These are phyloP conservation scores for Phialophora expanda DNA, from an alignment of 2,329 filamentous ascomycete species.

Conservation along the genomic window DNA sequence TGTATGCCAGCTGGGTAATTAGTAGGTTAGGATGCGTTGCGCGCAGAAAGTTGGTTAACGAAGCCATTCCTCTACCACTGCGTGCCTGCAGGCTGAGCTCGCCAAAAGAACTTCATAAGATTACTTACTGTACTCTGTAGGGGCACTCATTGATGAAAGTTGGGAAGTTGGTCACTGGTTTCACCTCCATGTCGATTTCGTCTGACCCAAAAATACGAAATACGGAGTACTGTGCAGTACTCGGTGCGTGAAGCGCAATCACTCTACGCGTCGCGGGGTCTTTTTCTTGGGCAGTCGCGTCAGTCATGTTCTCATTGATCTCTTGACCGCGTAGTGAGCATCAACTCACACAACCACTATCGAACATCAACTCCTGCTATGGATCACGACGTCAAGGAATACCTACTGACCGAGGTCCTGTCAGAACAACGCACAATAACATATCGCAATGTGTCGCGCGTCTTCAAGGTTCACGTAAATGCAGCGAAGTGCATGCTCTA, in stretches of 20 bases:
- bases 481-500: slow-evolving; percentile 88
- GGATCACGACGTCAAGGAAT: slow-evolving; percentile 66
- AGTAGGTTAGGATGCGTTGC: neutral
- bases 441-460: slow-evolving; percentile 82
- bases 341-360: neutral
- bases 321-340: neutral
- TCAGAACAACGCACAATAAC: slow-evolving; percentile 75
- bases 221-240: neutral
- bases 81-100: neutral
- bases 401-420: slow-evolving; percentile 75
- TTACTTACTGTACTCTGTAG: neutral
- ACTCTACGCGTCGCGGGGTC: slow-evolving; percentile 1
- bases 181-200: neutral
- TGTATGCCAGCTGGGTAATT: neutral
- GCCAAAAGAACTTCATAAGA: neutral
- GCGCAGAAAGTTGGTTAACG: neutral
- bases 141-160: no score
- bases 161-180: neutral
- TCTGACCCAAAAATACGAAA: neutral
- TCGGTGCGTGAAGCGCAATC: neutral
- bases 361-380: neutral
- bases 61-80: neutral
- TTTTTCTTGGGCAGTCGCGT: neutral
- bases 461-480: slow-evolving; percentile 82
- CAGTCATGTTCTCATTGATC: neutral